A percentile compares a stretch with the other conserved stretches of the same genome.
phyloP scores from a whole-genome alignment of 192 early-diverging fungal species.

The Podila clonocystis region DNA sequence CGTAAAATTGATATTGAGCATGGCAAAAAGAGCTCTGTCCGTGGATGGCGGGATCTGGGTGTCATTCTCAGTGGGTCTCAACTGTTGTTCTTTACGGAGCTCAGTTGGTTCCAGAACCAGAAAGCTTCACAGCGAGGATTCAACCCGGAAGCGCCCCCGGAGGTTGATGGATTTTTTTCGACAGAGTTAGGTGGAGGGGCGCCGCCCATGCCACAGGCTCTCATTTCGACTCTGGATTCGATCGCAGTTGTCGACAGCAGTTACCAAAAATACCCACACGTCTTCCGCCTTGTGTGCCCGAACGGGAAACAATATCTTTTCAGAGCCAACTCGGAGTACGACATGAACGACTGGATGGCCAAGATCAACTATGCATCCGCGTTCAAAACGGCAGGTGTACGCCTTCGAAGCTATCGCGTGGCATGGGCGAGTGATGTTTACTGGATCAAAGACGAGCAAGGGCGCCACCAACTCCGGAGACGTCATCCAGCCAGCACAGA shows the following conservation, averaged over 20 bases:
- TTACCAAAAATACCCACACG: slow-evolving; percentile 83
- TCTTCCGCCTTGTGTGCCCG: slow-evolving; percentile 76
- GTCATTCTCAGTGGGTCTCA: slow-evolving; percentile 82
- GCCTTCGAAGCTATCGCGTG: slow-evolving; percentile 37
- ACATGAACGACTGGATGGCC: slow-evolving; percentile 85
- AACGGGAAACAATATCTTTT: slow-evolving; percentile 80
- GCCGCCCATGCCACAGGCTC: slow-evolving; percentile 48
- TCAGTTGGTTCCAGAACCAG: slow-evolving; percentile 59
- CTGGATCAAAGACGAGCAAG: slow-evolving; percentile 51
- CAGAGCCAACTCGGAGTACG: slow-evolving; percentile 70
- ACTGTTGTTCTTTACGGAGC: slow-evolving; percentile 76
- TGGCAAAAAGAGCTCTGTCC: slow-evolving; percentile 68
- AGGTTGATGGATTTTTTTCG: slow-evolving; percentile 30
- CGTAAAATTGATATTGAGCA: slow-evolving; percentile 78
- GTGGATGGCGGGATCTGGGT: slow-evolving; percentile 81
- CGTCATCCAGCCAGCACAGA: background rate
- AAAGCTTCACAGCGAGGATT: slow-evolving; percentile 21
- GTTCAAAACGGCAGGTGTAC: slow-evolving; percentile 69
- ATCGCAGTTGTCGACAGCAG: slow-evolving; percentile 73
- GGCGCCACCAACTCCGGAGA: slow-evolving; percentile 37
- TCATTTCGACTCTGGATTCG: slow-evolving; percentile 71
- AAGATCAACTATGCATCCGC: slow-evolving; percentile 84
- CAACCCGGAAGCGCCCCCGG: slow-evolving; percentile 27
- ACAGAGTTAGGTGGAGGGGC: slow-evolving; percentile 7
- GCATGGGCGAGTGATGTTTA: slow-evolving; percentile 42